Percentiles rank a stretch among this genome's conserved stretches.
phyloP scores from a whole-genome alignment of 2,329 filamentous ascomycete genomes.

The Ilyonectria destructans region DNA sequence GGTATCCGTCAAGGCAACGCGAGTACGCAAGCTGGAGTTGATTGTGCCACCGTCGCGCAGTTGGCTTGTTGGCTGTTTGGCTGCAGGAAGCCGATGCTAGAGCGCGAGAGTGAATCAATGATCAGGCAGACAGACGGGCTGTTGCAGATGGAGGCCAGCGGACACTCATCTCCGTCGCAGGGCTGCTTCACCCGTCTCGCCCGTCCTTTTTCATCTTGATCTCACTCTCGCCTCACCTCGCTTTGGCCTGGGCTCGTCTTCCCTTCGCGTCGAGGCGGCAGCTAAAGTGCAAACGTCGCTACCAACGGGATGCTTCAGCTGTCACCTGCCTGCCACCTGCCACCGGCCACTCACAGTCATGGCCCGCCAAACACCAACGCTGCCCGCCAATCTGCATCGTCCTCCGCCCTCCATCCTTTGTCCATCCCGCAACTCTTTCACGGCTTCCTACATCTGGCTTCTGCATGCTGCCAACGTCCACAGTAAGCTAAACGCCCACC shows the following conservation, averaged over 20 bases:
- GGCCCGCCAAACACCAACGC: neutral
- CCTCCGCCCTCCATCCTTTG: neutral
- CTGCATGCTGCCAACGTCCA: neutral
- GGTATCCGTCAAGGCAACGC: slow-evolving; percentile 18
- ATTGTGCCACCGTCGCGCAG: slow-evolving; percentile 19
- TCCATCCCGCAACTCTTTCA: neutral
- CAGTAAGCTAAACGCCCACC: neutral
- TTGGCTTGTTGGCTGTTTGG: neutral
- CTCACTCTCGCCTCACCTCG: neutral
- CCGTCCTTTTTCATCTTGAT: neutral
- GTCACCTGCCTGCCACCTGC: neutral
- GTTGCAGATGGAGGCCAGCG: neutral
- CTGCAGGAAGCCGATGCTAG: slow-evolving; percentile 26
- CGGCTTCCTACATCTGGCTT: neutral
- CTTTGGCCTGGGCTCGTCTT: too few species aligned
- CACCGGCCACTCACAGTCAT: neutral
- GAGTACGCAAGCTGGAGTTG: neutral
- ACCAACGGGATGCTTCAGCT: neutral
- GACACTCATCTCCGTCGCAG: too few species aligned
- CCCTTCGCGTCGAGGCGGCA: neutral
- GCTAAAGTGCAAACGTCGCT: neutral
- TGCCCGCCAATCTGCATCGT: neutral
- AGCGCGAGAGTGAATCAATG: neutral
- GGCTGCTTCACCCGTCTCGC: too few species aligned
- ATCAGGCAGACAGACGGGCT: too few species aligned